phyloP scores from a whole-genome alignment of 768 basidiomycete species.

The Agrocybe praecox region DNA sequence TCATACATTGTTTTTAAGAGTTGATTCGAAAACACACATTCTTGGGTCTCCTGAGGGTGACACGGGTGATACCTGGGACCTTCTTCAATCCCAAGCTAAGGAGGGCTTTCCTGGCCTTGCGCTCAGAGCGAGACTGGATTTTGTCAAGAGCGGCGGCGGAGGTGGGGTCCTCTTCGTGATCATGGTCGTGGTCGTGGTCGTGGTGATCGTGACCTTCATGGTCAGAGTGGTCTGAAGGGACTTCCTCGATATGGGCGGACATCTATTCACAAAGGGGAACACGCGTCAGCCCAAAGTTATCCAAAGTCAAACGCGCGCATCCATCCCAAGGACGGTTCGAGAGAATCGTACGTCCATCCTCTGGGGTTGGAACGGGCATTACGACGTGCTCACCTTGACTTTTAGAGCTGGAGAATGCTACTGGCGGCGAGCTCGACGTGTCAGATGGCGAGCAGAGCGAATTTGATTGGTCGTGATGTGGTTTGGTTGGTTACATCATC shows the following conservation, averaged over 20 bases:
- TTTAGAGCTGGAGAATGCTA: constrained; percentile 19
- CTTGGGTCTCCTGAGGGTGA: constrained; percentile 93
- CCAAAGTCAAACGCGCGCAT: constrained; percentile 28
- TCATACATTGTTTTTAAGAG: not conserved
- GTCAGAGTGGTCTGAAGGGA: constrained; percentile 78
- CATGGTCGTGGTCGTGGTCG: constrained; percentile 68
- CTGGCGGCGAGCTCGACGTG: constrained; percentile 38
- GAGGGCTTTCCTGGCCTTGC: constrained; percentile 94
- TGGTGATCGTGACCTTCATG: constrained; percentile 61
- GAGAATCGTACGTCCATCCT: not conserved
- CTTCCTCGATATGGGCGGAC: constrained; percentile 86
- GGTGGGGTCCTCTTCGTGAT: constrained; percentile 81
- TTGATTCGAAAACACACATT: constrained; percentile 60
- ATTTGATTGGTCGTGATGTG: constrained; percentile 33
- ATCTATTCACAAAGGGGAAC: constrained; percentile 42
- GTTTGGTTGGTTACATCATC: constrained; percentile 24
- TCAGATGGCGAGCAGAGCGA: constrained; percentile 33
- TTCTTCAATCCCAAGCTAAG: constrained; percentile 90
- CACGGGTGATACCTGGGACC: constrained; percentile 91
- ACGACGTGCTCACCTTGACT: constrained; percentile 30
- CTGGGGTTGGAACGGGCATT: constrained; percentile 12
- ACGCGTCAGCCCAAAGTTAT: constrained; percentile 33
- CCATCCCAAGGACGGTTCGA: constrained; percentile 25
- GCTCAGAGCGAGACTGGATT: constrained; percentile 92
- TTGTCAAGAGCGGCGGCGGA: constrained; percentile 87